These are phyloP conservation scores for Yamadazyma songkhlaensis DNA, from an alignment of 1,139 yeast species.

Conservation along the genomic window DNA sequence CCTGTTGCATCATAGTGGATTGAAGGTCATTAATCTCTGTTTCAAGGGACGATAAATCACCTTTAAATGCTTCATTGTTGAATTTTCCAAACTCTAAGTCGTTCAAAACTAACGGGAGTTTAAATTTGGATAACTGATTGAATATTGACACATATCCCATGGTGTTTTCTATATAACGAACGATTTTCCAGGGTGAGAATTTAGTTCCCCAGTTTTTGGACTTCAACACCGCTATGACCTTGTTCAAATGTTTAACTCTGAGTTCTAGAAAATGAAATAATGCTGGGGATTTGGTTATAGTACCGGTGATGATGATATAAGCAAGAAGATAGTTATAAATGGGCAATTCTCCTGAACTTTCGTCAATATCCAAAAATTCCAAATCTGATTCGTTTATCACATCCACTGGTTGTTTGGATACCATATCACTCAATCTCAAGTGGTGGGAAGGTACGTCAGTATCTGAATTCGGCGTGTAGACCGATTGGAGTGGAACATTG, in stretches of 20 bases:
- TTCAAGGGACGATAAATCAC: conserved; percentile 10
- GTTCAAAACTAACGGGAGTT: not conserved
- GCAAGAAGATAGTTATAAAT: conserved; percentile 34
- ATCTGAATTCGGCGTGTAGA: conserved; percentile 17
- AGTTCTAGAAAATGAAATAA: conserved; percentile 25
- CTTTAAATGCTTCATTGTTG: conserved; percentile 9
- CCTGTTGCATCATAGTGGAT: conserved; percentile 7
- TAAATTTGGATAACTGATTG: conserved; percentile 4
- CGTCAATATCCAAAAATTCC: conserved; percentile 1
- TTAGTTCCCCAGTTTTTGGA: conserved; percentile 10
- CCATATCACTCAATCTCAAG: conserved; percentile 6
- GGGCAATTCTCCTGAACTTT: conserved; percentile 18
- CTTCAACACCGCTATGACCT: conserved; percentile 16
- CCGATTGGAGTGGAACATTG: conserved; percentile 10
- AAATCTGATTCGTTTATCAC: conserved; percentile 9
- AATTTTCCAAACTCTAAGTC: conserved; percentile 8
- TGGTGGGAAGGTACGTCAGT: conserved; percentile 14
- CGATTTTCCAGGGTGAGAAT: conserved; percentile 1
- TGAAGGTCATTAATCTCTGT: conserved; percentile 11
- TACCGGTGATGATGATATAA: conserved; percentile 21
- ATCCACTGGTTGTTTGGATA: conserved; percentile 8
- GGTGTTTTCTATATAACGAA: conserved; percentile 25
- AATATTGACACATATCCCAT: conserved; percentile 28
- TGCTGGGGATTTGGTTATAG: conserved; percentile 16
- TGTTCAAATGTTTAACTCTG: conserved; percentile 20